Evolutionary conservation across 1,284 basidiomycete genomes (phyloP), one percentile per base, ranked within the genome.

Genomic region (Chalciporus sp.): DNA sequence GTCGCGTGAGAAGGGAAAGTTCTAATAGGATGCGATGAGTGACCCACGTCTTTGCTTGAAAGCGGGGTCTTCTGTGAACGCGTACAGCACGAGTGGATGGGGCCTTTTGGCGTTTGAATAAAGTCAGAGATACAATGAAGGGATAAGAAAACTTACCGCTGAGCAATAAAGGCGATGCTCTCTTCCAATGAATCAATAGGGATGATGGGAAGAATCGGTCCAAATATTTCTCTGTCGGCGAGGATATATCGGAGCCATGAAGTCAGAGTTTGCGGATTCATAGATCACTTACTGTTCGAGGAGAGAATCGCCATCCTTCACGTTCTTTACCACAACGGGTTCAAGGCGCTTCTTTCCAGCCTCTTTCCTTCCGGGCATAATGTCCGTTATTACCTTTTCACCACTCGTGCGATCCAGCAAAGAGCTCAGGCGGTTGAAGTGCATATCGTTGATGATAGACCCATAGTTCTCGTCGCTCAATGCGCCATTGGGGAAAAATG

Each of bases 161-260:
- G 58, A 52, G 78, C 78, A 49, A 88, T 70, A 55, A 80, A 77
- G 8, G 71, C 62, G 17, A 71, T 17, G 0, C 63, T 67, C 37
- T 69, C 61, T 2, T 63, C 47, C 12, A 79, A 61, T 53, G 75
- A 71, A 50, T 81, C 78, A 10, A 89, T 77, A 2, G 85, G 75
- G 4, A 90, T 66, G 47, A 92, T 78, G 5, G 86, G 80, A 2
- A 91, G 67, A 19, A 90, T 67, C 1, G 88, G 88, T 0, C 86
- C 89, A 66, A 91, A 88, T 11, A 86, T 71, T 66, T 89, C 86
- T 47, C 82, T 83, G 57, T 9, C 12, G 12, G 37, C 6, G 26
- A 42, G n/a, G n/a, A 8, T 2, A 47, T 16, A 23, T 23, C 6
- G 0, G 7, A 16, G 29, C 29, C 26, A 23, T 6, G 12, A 37